Base-by-base conservation (phyloP, 2,329 filamentous ascomycete species). In the Trichophyton benhamiae region DNA sequence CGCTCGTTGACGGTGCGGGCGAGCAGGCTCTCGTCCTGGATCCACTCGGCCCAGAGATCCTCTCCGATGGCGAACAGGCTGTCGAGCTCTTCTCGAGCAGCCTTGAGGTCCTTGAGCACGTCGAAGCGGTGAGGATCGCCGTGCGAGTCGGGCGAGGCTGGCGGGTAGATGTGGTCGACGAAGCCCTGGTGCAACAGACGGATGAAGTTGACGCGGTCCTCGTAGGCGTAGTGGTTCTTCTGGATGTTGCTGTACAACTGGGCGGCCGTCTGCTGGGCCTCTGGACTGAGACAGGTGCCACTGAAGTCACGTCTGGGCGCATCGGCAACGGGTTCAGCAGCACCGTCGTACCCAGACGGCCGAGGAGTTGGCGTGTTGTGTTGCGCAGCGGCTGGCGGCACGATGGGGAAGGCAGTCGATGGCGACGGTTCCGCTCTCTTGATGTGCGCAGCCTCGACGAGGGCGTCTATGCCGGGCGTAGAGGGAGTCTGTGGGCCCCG, bases 41-140 rank as follows among this genome's bases (percentile, higher is more conserved):
- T 79, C 78, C 83, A 85, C 63, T 84, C 82, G 3, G 79, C 73
- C 83, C 83, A 87, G 58, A 85, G 74, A 48, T 82, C 78, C 68
- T 86, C 84, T 0, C 83, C 83, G 63, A 86, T 79, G 1, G 83
- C 80, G 66, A 85, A 86, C 20, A 83, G 78, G 59, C 80, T 79
- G 66, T 83, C 80, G 79, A 86, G 83, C 60, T 79, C 78, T 66
- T 82, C 79, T 62, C 83, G 79, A 3, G 78, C 77, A 22, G 70
- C 74, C 42, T 76, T 72, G 64, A 80, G 69, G 63, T 79, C 77
- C 57, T 72, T 73, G 7, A 79, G 72, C 4, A 79, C 69, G 62
- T 79, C 77, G 63, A 79, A 79, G 4, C 70, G 69, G 41, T 71
- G 72, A 0, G 77, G 77, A 55, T 79, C 74, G 7, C 76, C 75